phyloP scores from a whole-genome alignment of 2,329 filamentous ascomycete genomes.

The Arthrobotrys pseudoclavata region DNA sequence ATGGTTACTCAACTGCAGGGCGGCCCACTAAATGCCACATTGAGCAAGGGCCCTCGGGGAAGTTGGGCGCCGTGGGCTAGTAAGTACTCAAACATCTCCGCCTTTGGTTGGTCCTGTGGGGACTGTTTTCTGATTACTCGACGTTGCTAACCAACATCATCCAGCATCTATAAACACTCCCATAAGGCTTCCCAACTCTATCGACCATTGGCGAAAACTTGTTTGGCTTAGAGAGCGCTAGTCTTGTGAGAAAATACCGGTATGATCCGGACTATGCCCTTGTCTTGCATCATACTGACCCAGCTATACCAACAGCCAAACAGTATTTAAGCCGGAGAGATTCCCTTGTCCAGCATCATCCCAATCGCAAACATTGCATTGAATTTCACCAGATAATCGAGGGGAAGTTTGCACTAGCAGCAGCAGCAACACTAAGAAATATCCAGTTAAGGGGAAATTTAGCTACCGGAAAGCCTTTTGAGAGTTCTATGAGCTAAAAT shows the following conservation, averaged over 20 bases:
- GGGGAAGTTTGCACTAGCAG: not conserved
- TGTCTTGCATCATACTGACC: slow-evolving; percentile 10
- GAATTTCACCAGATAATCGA: slow-evolving; percentile 8
- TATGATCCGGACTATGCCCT: slow-evolving; percentile 10
- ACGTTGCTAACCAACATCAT: slow-evolving; percentile 11
- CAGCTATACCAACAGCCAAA: slow-evolving; percentile 2
- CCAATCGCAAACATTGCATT: slow-evolving; percentile 20
- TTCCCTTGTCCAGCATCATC: slow-evolving; percentile 16
- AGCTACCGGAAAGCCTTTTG: not conserved
- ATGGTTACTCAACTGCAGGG: slow-evolving; percentile 12
- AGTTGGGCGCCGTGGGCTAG: not conserved
- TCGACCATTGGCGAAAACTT: slow-evolving; percentile 7
- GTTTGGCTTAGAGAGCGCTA: slow-evolving; percentile 5
- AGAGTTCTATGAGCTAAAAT: too few relatives aligned
- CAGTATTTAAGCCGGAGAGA: slow-evolving; percentile 25
- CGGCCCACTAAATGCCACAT: not conserved
- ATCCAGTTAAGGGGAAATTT: not conserved
- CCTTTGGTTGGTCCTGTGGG: slow-evolving; percentile 8
- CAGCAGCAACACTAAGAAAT: not conserved
- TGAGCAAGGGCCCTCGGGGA: slow-evolving; percentile 3
- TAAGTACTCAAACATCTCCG: not conserved
- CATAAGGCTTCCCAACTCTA: not conserved
- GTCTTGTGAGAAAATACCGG: slow-evolving; percentile 20
- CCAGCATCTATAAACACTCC: not conserved
- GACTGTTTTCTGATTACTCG: slow-evolving; percentile 25